Base-by-base conservation (phyloP, 352 stramenopile species). In the Phytophthora sp. region DNA sequence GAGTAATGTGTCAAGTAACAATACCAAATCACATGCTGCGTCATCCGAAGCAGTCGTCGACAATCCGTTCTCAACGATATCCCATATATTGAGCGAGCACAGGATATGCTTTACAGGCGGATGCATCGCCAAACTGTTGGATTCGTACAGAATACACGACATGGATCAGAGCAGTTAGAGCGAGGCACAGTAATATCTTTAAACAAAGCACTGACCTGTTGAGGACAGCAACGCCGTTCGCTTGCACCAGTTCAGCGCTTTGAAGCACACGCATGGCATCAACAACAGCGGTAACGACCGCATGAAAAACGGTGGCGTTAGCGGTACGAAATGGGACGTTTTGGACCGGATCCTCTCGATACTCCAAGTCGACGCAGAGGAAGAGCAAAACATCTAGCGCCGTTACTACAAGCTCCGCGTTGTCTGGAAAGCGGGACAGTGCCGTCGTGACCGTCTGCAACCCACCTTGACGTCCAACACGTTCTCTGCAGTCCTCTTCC, bases 381-480 rank as follows among this genome's bases (percentile, higher is more conserved):
- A 80, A 82, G 24, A 85, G 80, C 0, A 91, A 50, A 13, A 90
- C 41, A 42, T 90, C 85, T 5, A 85, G 63, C 11, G 71, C 74
- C 18, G 67, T 84, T 1, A 63, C 54, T 1, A 74, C 80, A 2
- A 94, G 27, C 5, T 84, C 64, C 1, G 59, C 24, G 24, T 92
- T 76, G 16, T 52, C 64, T 0, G 63, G 49, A 57, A 84, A 88
- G 0, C 30, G 54, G 9, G 59, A 20, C 1, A 91, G 42, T 5
- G 81, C 79, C 0, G 54, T 55, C 1, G 89, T 69, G 0, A 86
- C 51, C 1, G 63, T 54, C 4, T 63, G 35, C 1, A 94, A 39
- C 0, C 80, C 78, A 1, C 70, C 41, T 11, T 66, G 35, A 3
- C 67, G 45, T n/a, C 69, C 27, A n/a, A 92, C 79, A 2, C 60